Base-by-base conservation (phyloP, 257 asterid genomes). In the Solanum bukasovii region DNA sequence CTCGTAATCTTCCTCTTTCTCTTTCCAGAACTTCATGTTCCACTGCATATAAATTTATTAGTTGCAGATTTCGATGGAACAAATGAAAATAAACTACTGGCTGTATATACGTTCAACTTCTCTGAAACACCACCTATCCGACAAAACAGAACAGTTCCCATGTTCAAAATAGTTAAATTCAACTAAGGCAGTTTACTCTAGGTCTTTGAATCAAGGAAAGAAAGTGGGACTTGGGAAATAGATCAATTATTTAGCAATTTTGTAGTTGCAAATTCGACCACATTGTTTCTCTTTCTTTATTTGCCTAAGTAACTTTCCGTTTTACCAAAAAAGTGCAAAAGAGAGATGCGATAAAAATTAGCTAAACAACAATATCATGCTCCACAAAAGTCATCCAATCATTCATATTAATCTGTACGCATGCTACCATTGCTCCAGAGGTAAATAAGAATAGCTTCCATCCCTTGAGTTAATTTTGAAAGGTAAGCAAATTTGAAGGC, bases 21-120 rank as follows among this genome's bases (percentile, higher is more conserved):
- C 98, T 93, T 90, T 97, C 99, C 92, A 97, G 87, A 79, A 96
- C 95, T 35, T 96, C 99, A 84, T 96, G 98, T 93, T 97, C 99
- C 91, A 97, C 99, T 97, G 96, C 94, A 89, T 59, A 90, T 33
- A 84, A 83, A 91, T 67, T 56, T 71, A 72, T 68, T 25, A 46
- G 70, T 18, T 52, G 20, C n/a, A 46, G 70, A 9, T 49, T 49
- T 18, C 4, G 4, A 81, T 46, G 85, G 20, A 81, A 49, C 85
- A 27, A 29, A 29, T 81, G 40, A 81, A 13, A 81, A 81, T 46
- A 29, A 81, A 81, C 40, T 18, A 81, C 16, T 49, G 18, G 68
- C 9, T 29, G 5, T 16, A 46, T 27, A 81, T 29, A 46, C 14
- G 1, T 78, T 25, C 14, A 78, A 77, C 61, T 77, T 20, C 61